Conservation (phyloP, 192 early-diverging fungal genomes). For the Oehlia diaphana region DNA sequence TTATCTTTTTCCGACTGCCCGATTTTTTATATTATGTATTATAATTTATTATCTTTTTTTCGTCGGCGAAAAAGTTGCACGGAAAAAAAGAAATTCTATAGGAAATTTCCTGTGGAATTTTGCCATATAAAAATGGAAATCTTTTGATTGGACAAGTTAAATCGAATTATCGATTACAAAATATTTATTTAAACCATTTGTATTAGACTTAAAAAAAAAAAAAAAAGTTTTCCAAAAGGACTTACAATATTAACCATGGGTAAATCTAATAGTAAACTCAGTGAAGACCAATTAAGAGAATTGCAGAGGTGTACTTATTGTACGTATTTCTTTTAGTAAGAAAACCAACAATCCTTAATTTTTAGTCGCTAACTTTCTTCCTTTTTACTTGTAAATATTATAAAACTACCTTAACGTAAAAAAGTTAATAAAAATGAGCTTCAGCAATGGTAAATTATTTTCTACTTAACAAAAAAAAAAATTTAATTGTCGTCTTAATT, state of each 20-base stretch:
- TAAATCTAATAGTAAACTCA: constrained; percentile 83
- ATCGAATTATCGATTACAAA: not conserved
- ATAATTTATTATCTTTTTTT: not conserved
- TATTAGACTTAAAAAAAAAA: no score
- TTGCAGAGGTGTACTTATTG: constrained; percentile 81
- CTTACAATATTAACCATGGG: constrained; percentile 56
- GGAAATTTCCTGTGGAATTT: not conserved
- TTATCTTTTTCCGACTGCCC: no score
- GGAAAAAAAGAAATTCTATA: not conserved
- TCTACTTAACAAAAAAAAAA: not conserved
- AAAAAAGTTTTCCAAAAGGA: not conserved
- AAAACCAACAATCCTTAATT: not conserved
- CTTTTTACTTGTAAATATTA: not conserved
- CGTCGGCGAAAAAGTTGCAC: not conserved
- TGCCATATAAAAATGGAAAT: not conserved
- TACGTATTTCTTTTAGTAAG: constrained; percentile 48
- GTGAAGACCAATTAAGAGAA: constrained; percentile 73
- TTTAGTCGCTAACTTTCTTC: not conserved
- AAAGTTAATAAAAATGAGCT: constrained; percentile 90
- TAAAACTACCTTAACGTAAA: no score
- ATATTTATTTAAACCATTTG: not conserved
- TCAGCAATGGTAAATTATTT: constrained; percentile 75
- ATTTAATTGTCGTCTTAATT: not conserved
- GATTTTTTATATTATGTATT: no score
- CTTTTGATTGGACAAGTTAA: not conserved